A percentile compares a stretch with the other conserved stretches of the same genome.
phyloP scores from a whole-genome alignment of 2,329 filamentous ascomycete species.

The Keithomyces neogunnii region DNA sequence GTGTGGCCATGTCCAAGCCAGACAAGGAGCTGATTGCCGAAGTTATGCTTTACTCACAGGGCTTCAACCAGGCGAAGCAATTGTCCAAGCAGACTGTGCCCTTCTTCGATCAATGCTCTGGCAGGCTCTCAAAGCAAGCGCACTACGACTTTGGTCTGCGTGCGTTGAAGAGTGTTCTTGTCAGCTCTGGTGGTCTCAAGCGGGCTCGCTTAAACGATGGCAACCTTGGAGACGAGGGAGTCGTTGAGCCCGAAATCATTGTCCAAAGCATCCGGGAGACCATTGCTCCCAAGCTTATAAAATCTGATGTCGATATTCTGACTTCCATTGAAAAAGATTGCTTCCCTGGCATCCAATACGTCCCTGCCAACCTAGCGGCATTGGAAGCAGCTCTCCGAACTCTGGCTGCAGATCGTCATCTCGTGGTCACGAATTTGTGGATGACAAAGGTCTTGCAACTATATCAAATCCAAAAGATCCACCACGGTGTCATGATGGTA shows the following conservation, averaged over 20 bases:
- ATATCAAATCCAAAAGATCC: slow-evolving; percentile 95
- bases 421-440: slow-evolving; percentile 90
- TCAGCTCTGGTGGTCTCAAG: slow-evolving; percentile 95
- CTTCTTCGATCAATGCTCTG: slow-evolving; percentile 90
- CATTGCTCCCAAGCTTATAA: slow-evolving; percentile 94
- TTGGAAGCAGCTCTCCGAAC: slow-evolving; percentile 74
- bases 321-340: slow-evolving; percentile 70
- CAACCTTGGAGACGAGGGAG: slow-evolving; percentile 54
- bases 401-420: slow-evolving; percentile 74
- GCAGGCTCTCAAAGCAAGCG: slow-evolving; percentile 81
- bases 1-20: slow-evolving; percentile 98
- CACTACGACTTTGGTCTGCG: slow-evolving; percentile 98
- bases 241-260: slow-evolving; percentile 92
- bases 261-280: slow-evolving; percentile 98
- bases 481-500: slow-evolving; percentile 99
- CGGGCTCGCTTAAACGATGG: slow-evolving; percentile 62
- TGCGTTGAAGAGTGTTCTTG: slow-evolving; percentile 95
- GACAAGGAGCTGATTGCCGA: slow-evolving; percentile 99
- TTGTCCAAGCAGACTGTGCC: slow-evolving; percentile 94
- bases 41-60: slow-evolving; percentile 99
- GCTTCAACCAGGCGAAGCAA: slow-evolving; percentile 91
- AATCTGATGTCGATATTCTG: slow-evolving; percentile 85
- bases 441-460: slow-evolving; percentile 95
- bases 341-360: slow-evolving; percentile 89
- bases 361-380: slow-evolving; percentile 75